A percentile compares a stretch with the other conserved stretches of the same genome.
Conservation (phyloP, 257 asterid genomes). For the Marsdenia floribunda region DNA sequence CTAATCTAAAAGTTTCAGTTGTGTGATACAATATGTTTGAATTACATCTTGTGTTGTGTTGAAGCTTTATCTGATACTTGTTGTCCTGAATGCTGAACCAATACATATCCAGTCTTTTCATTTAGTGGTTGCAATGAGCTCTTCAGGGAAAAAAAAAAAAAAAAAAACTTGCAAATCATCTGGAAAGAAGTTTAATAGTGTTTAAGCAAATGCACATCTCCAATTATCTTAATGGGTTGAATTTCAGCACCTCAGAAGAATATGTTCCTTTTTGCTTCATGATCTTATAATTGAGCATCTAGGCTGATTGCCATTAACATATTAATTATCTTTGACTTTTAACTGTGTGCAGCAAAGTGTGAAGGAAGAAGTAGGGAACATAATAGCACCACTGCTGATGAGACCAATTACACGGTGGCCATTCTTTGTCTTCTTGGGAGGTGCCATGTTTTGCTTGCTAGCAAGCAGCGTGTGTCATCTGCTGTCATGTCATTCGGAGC, state of each 20-base stretch:
- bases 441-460: conserved; percentile 94
- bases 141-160: too few relatives aligned
- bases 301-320: conserved; percentile 7
- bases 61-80: background rate
- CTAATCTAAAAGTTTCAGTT: conserved; percentile 3
- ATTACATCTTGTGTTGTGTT: background rate
- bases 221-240: too few relatives aligned
- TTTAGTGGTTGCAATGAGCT: too few relatives aligned
- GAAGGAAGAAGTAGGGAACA: conserved; percentile 74
- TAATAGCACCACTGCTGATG: conserved; percentile 62
- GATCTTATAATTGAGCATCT: background rate
- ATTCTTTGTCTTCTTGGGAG: conserved; percentile 83
- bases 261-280: background rate
- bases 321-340: conserved; percentile 10
- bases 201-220: too few relatives aligned
- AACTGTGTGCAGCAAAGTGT: conserved; percentile 48
- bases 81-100: background rate
- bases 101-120: too few relatives aligned
- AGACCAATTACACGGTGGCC: conserved; percentile 98
- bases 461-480: conserved; percentile 93
- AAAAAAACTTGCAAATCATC: too few relatives aligned
- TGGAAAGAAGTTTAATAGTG: too few relatives aligned
- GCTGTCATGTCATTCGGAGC: conserved; percentile 81
- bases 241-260: background rate
- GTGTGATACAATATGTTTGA: conserved; percentile 1